phyloP scores from a whole-genome alignment of 768 basidiomycete genomes.

The Gelatoporia subvermispora region DNA sequence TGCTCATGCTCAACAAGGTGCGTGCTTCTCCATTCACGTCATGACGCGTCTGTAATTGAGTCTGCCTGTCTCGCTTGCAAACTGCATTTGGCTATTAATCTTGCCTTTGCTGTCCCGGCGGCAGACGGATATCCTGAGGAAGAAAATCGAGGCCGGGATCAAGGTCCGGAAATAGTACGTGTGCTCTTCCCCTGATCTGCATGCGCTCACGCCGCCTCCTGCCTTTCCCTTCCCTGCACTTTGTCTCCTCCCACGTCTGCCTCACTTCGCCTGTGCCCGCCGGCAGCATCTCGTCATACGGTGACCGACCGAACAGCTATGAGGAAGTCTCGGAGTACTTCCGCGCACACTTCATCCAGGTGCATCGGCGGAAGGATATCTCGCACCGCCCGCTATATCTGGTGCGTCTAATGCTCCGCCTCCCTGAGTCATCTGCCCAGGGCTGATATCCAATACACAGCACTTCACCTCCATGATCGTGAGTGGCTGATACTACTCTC shows the following conservation, averaged over 20 bases:
- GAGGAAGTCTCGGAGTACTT: constrained; percentile 83
- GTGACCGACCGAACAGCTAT: constrained; percentile 75
- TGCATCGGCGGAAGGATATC: constrained; percentile 74
- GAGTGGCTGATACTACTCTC: not conserved
- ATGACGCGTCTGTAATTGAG: not conserved
- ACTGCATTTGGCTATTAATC: too few species aligned
- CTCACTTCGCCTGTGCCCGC: constrained; percentile 2
- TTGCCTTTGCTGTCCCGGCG: not conserved
- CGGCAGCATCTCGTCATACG: constrained; percentile 72
- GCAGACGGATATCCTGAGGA: constrained; percentile 66
- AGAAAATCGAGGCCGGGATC: constrained; percentile 64
- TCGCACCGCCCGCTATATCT: constrained; percentile 71
- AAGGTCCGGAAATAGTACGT: constrained; percentile 76
- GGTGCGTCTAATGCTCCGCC: constrained; percentile 38
- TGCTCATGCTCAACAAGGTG: constrained; percentile 79
- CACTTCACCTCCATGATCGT: constrained; percentile 28
- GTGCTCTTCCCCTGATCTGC: not conserved
- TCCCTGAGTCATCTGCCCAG: constrained; percentile 57
- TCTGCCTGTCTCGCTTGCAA: not conserved
- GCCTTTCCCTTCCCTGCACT: not conserved
- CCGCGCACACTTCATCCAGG: constrained; percentile 82
- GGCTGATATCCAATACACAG: constrained; percentile 6
- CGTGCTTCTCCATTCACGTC: constrained; percentile 12
- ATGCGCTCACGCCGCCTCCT: not conserved
- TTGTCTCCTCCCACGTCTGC: not conserved